A percentile compares a stretch with the other conserved stretches of the same genome.
These are phyloP conservation scores for Phyllostachys edulis DNA, from an alignment of 176 grass and related monocot species.

Conservation along the genomic window DNA sequence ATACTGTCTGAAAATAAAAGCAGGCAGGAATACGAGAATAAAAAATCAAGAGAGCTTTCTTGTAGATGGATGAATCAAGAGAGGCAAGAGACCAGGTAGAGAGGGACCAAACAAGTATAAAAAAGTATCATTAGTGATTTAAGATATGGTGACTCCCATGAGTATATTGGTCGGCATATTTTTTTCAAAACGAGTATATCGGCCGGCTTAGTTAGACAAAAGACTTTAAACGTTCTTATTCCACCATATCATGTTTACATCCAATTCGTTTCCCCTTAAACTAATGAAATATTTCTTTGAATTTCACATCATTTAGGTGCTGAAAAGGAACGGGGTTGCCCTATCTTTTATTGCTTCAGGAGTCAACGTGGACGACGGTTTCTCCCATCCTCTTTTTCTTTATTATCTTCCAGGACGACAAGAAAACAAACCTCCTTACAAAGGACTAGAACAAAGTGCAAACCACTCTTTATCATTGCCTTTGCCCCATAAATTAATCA, in stretches of 20 bases:
- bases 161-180: no score
- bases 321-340: not conserved
- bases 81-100: no score
- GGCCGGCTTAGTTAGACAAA: not conserved
- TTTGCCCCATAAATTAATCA: not conserved
- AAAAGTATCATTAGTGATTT: no score
- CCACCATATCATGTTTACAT: not conserved
- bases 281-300: not conserved
- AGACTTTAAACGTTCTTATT: not conserved
- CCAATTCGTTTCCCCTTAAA: not conserved
- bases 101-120: no score
- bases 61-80: no score
- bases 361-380: not conserved
- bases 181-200: no score
- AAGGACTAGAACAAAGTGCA: not conserved
- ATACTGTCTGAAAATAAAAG: no score
- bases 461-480: not conserved
- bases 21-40: no score
- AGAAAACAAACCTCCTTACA: not conserved
- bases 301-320: no score
- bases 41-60: no score
- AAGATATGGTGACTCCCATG: no score
- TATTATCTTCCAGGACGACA: not conserved
- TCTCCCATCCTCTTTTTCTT: not conserved
- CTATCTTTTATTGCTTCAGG: not conserved